Evolutionary conservation across 768 basidiomycete species (phyloP), one percentile per base, ranked within the genome.

Genomic region (Dictyophora rubrovolvata): DNA sequence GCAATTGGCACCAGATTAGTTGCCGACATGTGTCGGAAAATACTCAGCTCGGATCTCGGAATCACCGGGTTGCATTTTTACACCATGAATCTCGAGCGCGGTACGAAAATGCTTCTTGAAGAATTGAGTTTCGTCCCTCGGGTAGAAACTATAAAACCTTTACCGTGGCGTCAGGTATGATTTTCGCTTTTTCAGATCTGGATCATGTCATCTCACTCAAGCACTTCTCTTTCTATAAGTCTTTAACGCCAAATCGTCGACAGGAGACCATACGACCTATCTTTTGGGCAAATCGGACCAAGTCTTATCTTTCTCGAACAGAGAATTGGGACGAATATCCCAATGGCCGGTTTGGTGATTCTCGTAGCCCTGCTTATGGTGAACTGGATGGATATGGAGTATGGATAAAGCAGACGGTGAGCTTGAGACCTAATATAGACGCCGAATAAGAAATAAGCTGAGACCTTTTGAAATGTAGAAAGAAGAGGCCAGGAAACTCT

Each of bases 281-380:
- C 68, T 98, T 98, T 77, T 98, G 95, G 94, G 93, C 96, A 12
- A 98, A 99, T 74, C 80, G 95, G 42, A 82, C 93, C 37, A 89
- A 93, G 68, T 96, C 93, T 1, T 98, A 98, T 70, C 77, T 98
- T 50, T 90, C 90, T 8, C 87, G 95, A 56, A 98, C 96, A 14
- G 93, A 96, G 69, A 91, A 96, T 68, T 99, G 96, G 96, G 96
- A 99, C 69, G 95, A 98, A 70, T 98, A 96, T 71, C 96, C 96
- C 53, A 99, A 99, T 70, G 96, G 96, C 57, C 90, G 96, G 64
- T 99, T 95, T 68, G 96, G 96, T 65, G 96, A 98, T 73, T 87
- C 94, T 7, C 83, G 96, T 60, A 92, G 89, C 79, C 96, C 96
- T 28, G 96, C 96, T 14, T 99, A 96, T 64, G 96, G 96, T 66